Evolutionary conservation across 345 rosid genomes (phyloP).

Genomic region (Populus alba): DNA sequence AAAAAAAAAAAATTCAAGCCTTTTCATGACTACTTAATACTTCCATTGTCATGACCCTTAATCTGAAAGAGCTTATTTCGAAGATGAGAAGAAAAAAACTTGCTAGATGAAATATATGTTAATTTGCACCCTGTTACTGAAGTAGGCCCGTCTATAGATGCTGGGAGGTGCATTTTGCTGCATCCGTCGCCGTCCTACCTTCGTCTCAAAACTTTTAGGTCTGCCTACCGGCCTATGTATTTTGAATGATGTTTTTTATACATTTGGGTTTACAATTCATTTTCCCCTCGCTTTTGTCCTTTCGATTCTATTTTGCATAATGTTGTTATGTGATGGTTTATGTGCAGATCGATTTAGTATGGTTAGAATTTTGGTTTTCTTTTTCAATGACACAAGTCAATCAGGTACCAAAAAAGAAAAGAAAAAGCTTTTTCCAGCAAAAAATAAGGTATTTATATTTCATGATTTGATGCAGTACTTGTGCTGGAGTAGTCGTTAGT

Average conservation of each 20-base stretch:
- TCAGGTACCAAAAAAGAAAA: background rate
- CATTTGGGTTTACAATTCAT: background rate
- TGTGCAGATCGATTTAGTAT: background rate
- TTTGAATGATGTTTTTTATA: background rate
- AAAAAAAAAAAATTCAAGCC: background rate
- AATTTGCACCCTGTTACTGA: background rate
- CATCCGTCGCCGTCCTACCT: background rate
- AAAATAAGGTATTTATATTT: background rate
- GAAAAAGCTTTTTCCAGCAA: background rate
- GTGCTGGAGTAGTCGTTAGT: background rate
- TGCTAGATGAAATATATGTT: background rate
- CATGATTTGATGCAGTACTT: background rate
- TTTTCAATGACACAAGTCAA: background rate
- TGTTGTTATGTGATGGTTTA: background rate
- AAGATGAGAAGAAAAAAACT: background rate
- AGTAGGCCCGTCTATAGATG: too few species aligned
- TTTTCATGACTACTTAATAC: background rate
- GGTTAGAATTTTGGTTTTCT: background rate
- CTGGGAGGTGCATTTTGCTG: background rate
- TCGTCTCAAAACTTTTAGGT: background rate
- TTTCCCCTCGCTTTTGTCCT: background rate
- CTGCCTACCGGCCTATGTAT: background rate
- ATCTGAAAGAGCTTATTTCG: background rate
- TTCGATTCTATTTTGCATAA: background rate
- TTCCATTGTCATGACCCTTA: background rate